Base-by-base conservation (phyloP, 257 asterid species). In the Striga asiatica region DNA sequence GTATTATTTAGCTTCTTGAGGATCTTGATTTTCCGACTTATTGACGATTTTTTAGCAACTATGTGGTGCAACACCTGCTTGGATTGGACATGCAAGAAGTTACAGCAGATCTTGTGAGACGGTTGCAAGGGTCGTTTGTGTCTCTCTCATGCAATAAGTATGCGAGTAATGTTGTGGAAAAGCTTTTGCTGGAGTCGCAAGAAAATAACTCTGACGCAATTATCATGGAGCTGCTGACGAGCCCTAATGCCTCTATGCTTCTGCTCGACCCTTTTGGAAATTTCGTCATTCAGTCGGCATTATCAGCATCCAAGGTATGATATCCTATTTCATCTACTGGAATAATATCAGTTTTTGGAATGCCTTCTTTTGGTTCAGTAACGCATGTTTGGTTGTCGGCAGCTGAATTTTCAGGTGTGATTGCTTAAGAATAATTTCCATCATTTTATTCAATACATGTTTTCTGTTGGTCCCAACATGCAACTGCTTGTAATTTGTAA, bases 121-220 rank as follows among this genome's bases (percentile, higher is more conserved):
- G 31, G 50, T 78, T 82, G 54, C 69, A 51, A 57, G 89, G 87
- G 46, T 58, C 25, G 64, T 82, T 82, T 49, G 58, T 54, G 35
- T 16, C 58, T 29, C 78, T 89, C 49, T 81, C 94, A 3, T 66
- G 78, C 69, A 73, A 89, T 73, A 85, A 89, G 60, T 79, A 76
- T 47, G 89, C 85, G 0, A 85, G 97, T 62, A 79, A 85, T 41
- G 97, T 85, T 4, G 94, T 89, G 28, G 97, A 89, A 25, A 89
- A 81, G 50, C 55, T 76, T 32, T 53, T 88, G 8, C 6, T 14
- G 6, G 62, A 65, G 23, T 63, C 75, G 0, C 74, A 72, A 28
- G 80, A 80, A 49, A 52, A 57, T 32, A 31, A 48, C 19, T 50
- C 72, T 27, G 45, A 60, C 0, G 48, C 12, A 49, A 60, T 82